These are phyloP conservation scores for Ceratobasidium sp. DNA, from an alignment of 1,284 basidiomycete species.

Conservation along the genomic window DNA sequence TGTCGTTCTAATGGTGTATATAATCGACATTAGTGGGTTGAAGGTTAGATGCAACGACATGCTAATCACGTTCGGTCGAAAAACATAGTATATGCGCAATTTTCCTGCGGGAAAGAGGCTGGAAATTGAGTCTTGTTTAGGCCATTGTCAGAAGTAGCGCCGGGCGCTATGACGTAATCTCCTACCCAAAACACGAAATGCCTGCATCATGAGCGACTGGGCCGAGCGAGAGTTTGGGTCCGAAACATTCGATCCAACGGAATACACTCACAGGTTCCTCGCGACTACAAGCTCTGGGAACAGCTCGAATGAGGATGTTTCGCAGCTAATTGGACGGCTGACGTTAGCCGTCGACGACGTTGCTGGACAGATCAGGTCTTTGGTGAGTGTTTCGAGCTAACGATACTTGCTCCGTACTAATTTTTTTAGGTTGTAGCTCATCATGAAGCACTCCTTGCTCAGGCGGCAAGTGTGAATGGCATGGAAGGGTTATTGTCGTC, in stretches of 20 bases:
- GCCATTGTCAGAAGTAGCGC: no score
- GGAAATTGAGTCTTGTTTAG: no score
- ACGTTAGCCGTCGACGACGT: constrained; percentile 89
- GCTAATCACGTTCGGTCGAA: no score
- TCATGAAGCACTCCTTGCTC: constrained; percentile 78
- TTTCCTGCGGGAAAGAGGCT: no score
- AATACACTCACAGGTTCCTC: constrained; percentile 38
- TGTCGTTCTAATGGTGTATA: no score
- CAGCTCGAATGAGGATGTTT: constrained; percentile 80
- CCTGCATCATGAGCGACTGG: constrained; percentile 39
- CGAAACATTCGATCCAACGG: constrained; percentile 37
- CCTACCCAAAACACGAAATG: neutral
- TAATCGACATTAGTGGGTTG: no score
- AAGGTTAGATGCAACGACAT: no score
- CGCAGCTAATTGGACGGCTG: constrained; percentile 85
- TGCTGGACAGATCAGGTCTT: constrained; percentile 83
- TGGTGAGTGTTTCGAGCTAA: constrained; percentile 66
- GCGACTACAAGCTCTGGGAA: constrained; percentile 6
- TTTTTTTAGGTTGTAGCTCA: constrained; percentile 72
- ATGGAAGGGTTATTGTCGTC: constrained; percentile 73
- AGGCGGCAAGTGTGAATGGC: constrained; percentile 73
- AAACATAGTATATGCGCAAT: no score
- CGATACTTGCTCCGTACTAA: neutral
- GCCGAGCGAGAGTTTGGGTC: constrained; percentile 42
- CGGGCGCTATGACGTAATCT: neutral